phyloP scores from a whole-genome alignment of 164 flowering plant genomes.

The Vitis cinerea region DNA sequence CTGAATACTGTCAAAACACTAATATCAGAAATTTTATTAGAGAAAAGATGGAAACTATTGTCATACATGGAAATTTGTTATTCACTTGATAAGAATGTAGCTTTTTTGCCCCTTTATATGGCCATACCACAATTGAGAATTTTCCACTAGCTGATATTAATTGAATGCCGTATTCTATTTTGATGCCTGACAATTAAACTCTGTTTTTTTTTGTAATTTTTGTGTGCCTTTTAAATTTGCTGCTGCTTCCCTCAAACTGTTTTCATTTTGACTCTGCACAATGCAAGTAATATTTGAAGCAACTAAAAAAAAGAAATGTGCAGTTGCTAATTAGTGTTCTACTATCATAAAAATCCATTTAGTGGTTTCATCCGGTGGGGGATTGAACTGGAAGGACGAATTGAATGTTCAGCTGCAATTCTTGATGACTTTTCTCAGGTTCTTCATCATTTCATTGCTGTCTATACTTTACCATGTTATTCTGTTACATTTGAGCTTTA shows the following conservation, averaged over 20 bases:
- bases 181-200: neutral
- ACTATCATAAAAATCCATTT: constrained; percentile 12
- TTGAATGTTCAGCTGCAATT: constrained; percentile 87
- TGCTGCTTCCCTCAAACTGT: too few relatives aligned
- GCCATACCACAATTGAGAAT: too few relatives aligned
- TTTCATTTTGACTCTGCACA: neutral
- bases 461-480: neutral
- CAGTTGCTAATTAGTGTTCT: neutral
- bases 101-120: too few relatives aligned
- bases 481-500: constrained; percentile 1
- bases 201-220: neutral
- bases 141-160: too few relatives aligned
- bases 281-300: neutral
- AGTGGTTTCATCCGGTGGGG: constrained; percentile 79
- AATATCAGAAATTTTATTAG: too few relatives aligned
- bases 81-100: too few relatives aligned
- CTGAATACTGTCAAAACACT: too few relatives aligned
- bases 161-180: neutral
- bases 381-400: constrained; percentile 64
- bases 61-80: too few relatives aligned
- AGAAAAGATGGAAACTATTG: too few relatives aligned
- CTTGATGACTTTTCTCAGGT: constrained; percentile 80
- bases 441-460: neutral
- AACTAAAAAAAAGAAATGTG: neutral
- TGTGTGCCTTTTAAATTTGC: too few relatives aligned